Evolutionary conservation across 2,329 filamentous ascomycete genomes (phyloP), one percentile per base, ranked within the genome.

Genomic region (Penicillium thymicola): DNA sequence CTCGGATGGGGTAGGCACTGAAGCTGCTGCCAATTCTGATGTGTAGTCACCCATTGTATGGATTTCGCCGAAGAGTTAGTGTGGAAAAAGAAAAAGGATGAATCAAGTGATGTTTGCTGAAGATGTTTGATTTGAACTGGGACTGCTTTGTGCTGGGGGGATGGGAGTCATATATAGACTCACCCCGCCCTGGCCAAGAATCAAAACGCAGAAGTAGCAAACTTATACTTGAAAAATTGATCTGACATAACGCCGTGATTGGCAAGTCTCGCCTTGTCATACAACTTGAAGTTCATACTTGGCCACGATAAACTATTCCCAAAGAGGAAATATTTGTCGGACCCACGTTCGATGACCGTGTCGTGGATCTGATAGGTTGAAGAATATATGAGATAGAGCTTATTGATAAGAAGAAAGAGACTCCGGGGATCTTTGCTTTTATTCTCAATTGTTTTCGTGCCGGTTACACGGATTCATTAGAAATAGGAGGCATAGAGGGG

Each of bases 311-410:
- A 34, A 38, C 63, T 61, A 64, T 21, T 23, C 64, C 58, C 36
- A 34, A 66, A 64, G 52, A 53, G 64, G 64, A 63, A 64, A 61
- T 59, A 36, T 64, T 65, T 64, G 63, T 66, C 63, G 63, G 64
- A 63, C 61, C 63, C 64, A 64, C 58, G 18, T 23, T 43, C 6
- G 4, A n/a, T 16, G 38, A 23, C 23, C 13, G 3, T 13, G 21
- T 5, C 18, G 9, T 38, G 3, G 8, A 55, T 30, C 5, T 49
- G 52, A 55, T 55, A 43, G 52, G 52, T 3, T 21, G 21, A 18
- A 41, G 4, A 23, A 14, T 21, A 11, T n/a, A 18, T 14, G 9
- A 21, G 21, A 51, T 30, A 13, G 38, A 50, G 21, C 23, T 38
- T 42, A 37, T 37, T 51, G 52, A 51, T 51, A 55, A 55, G 37